Percentiles rank a stretch among this genome's conserved stretches.
Evolutionary conservation across 306 rosid species (phyloP).

Genomic region (Dicorynia guianensis): DNA sequence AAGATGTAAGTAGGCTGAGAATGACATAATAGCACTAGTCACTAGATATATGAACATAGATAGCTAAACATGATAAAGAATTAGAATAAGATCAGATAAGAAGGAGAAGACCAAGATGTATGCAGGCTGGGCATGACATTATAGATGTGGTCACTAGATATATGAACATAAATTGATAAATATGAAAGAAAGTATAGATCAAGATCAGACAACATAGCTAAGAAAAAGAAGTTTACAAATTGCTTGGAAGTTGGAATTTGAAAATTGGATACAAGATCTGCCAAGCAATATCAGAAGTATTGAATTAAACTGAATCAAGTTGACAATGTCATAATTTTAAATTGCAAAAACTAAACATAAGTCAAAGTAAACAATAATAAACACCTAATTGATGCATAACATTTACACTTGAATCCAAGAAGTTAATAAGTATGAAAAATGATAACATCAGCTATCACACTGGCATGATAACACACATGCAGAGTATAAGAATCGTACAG

Average conservation of each 20-base stretch:
- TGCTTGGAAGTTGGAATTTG: neutral
- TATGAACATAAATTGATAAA: too few species aligned
- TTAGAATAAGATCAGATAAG: too few species aligned
- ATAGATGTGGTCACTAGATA: too few species aligned
- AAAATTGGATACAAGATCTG: neutral
- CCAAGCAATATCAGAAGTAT: constrained; percentile 5
- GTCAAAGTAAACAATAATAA: constrained; percentile 13
- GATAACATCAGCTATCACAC: constrained; percentile 8
- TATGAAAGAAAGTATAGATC: too few species aligned
- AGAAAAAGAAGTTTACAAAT: neutral
- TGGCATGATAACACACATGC: constrained; percentile 28
- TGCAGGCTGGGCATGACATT: too few species aligned
- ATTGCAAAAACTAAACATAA: neutral
- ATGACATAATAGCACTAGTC: too few species aligned
- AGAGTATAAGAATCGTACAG: constrained; percentile 5
- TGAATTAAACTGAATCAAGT: constrained; percentile 10
- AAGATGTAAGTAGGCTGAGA: too few species aligned
- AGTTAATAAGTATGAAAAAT: constrained; percentile 9
- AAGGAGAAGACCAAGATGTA: too few species aligned
- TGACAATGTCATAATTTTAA: neutral
- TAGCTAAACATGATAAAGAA: too few species aligned
- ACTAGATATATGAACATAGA: too few species aligned
- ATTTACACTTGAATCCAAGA: neutral
- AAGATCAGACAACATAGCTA: too few species aligned
- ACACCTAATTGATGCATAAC: neutral